phyloP scores from a whole-genome alignment of 2,329 filamentous ascomycete genomes.

The Scopulariopsis brevicaulis region DNA sequence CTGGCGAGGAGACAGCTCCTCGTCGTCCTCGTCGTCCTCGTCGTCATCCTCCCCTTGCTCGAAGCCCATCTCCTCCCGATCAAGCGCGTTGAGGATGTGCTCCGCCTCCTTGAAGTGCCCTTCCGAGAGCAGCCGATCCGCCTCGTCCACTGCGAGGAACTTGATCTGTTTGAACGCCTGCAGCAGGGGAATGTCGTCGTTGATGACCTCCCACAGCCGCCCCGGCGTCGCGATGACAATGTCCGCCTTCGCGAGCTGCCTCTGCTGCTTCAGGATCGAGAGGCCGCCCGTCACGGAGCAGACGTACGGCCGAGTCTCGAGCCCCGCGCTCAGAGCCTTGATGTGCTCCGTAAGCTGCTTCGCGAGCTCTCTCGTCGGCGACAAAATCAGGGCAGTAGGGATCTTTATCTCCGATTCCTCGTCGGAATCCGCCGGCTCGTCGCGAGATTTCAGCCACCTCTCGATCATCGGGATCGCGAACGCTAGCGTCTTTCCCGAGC shows the following conservation, averaged over 20 bases:
- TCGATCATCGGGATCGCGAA: slow-evolving; percentile 93
- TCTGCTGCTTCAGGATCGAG: slow-evolving; percentile 89
- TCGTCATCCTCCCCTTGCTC: slow-evolving; percentile 38
- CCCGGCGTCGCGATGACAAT: slow-evolving; percentile 92
- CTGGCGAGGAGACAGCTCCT: slow-evolving; percentile 47
- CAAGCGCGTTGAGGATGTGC: slow-evolving; percentile 73
- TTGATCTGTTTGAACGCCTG: slow-evolving; percentile 59
- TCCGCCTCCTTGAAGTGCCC: slow-evolving; percentile 93
- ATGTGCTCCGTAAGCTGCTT: slow-evolving; percentile 85
- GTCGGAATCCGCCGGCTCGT: slow-evolving; percentile 18
- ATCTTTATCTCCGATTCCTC: slow-evolving; percentile 14
- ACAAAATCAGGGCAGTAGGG: slow-evolving; percentile 71
- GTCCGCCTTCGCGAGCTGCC: slow-evolving; percentile 72
- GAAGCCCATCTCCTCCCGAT: slow-evolving; percentile 46
- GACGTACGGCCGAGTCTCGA: slow-evolving; percentile 55
- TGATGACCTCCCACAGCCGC: slow-evolving; percentile 87
- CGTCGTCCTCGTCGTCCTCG: slow-evolving; percentile 23
- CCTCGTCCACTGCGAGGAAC: slow-evolving; percentile 88
- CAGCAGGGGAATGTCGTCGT: slow-evolving; percentile 59
- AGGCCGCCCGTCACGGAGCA: slow-evolving; percentile 86
- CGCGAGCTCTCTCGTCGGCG: slow-evolving; percentile 85
- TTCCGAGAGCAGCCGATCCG: slow-evolving; percentile 80
- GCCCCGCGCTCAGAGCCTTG: slow-evolving; percentile 54
- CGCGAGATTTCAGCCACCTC: slow-evolving; percentile 50
- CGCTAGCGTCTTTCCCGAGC: slow-evolving; percentile 91